phyloP scores from a whole-genome alignment of 176 grass and related monocot genomes.

The Juncus effusus region DNA sequence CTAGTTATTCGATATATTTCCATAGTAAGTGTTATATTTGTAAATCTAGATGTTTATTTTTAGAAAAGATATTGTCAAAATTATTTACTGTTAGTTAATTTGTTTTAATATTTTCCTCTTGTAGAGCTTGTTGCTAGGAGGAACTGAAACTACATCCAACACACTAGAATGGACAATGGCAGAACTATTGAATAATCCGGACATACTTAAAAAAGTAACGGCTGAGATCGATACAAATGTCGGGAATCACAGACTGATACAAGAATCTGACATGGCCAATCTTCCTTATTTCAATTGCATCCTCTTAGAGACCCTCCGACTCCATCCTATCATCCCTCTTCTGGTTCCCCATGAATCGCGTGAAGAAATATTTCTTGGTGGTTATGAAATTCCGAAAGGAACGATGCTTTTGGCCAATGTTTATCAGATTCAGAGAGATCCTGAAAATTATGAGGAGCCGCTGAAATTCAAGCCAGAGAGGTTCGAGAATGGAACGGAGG shows the following conservation, averaged over 20 bases:
- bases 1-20: background rate
- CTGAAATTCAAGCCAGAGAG: too few relatives aligned
- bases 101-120: background rate
- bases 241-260: background rate
- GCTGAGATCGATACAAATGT: background rate
- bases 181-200: background rate
- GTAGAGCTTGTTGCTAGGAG: background rate
- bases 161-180: slow-evolving; percentile 4
- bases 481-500: background rate
- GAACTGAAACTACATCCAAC: background rate
- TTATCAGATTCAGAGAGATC: slow-evolving; percentile 13
- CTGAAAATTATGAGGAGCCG: background rate
- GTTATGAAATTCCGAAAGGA: slow-evolving; percentile 8
- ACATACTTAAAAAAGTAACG: background rate
- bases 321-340: background rate
- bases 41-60: background rate
- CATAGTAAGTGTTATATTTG: background rate
- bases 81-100: background rate
- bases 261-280: background rate
- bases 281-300: slow-evolving; percentile 1
- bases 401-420: slow-evolving; percentile 7
- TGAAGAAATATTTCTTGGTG: slow-evolving; percentile 1
- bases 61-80: background rate
- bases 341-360: background rate
- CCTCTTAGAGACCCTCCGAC: background rate